Percentiles rank a stretch among this genome's conserved stretches.
These are phyloP conservation scores for Colletotrichum navitas DNA, from an alignment of 2,329 filamentous ascomycete genomes.

Conservation along the genomic window DNA sequence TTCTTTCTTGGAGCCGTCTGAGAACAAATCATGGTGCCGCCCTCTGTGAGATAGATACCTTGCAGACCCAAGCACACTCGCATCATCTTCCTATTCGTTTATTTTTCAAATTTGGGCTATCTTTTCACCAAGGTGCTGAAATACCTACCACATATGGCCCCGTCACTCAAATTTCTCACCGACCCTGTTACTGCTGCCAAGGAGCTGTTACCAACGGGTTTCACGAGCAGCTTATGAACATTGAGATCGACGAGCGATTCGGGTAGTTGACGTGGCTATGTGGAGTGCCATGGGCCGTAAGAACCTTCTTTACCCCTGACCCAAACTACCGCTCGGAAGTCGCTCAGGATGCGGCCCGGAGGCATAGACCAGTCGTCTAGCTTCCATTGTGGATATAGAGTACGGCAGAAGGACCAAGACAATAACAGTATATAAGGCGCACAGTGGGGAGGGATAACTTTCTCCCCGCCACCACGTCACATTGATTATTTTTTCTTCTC, in stretches of 20 bases:
- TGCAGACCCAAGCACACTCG: neutral
- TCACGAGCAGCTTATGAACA: constrained; percentile 13
- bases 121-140: too few relatives aligned
- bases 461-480: constrained; percentile 19
- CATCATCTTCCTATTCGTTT: neutral
- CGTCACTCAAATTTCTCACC: neutral
- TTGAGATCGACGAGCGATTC: constrained; percentile 29
- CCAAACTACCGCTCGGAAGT: constrained; percentile 3
- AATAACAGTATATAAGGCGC: constrained; percentile 27
- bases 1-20: neutral
- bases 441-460: constrained; percentile 11
- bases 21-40: neutral
- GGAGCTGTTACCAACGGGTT: constrained; percentile 6
- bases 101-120: neutral
- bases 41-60: too few relatives aligned
- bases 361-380: constrained; percentile 6
- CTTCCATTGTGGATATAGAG: constrained; percentile 4
- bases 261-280: constrained; percentile 32
- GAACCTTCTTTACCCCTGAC: constrained; percentile 20
- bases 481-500: constrained; percentile 8
- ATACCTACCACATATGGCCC: neutral
- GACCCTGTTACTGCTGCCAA: neutral
- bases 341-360: constrained; percentile 23
- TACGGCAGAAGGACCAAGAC: neutral
- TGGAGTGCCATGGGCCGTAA: constrained; percentile 19